A percentile compares a stretch with the other conserved stretches of the same genome.
These are phyloP conservation scores for Medicago ruthenica DNA, from an alignment of 306 rosid genomes.

Conservation along the genomic window DNA sequence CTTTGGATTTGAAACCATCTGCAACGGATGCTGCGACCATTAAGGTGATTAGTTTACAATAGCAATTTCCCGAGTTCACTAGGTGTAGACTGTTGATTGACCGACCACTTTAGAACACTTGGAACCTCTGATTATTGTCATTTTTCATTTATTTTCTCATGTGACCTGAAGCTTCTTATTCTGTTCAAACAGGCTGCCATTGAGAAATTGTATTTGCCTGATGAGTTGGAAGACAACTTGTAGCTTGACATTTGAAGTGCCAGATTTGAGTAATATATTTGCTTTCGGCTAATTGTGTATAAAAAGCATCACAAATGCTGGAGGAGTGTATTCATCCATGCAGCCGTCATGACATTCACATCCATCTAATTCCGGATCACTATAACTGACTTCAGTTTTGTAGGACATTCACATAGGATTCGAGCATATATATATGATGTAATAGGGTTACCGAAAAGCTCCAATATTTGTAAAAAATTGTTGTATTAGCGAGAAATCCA, in stretches of 20 bases:
- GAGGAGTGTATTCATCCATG: slow-evolving; percentile 39
- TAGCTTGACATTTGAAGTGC: slow-evolving; percentile 45
- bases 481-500: slow-evolving; percentile 14
- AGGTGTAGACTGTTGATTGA: not conserved
- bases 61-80: slow-evolving; percentile 4
- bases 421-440: slow-evolving; percentile 40
- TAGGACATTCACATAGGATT: slow-evolving; percentile 51
- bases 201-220: slow-evolving; percentile 91
- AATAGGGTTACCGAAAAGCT: slow-evolving; percentile 32
- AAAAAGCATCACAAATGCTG: slow-evolving; percentile 40
- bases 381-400: slow-evolving; percentile 54
- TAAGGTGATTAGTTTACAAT: slow-evolving; percentile 60
- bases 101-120: not conserved
- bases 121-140: not conserved
- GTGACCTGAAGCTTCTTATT: slow-evolving; percentile 1
- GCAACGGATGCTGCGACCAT: slow-evolving; percentile 88
- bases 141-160: not conserved
- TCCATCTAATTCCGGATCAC: slow-evolving; percentile 38
- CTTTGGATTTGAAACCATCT: slow-evolving; percentile 95
- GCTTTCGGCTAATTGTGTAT: slow-evolving; percentile 55
- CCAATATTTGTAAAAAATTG: slow-evolving; percentile 44
- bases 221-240: slow-evolving; percentile 79
- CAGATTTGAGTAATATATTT: slow-evolving; percentile 38
- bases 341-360: slow-evolving; percentile 18
- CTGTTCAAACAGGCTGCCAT: slow-evolving; percentile 74